phyloP scores from a whole-genome alignment of 768 basidiomycete genomes.

The Tylopilus sp. region DNA sequence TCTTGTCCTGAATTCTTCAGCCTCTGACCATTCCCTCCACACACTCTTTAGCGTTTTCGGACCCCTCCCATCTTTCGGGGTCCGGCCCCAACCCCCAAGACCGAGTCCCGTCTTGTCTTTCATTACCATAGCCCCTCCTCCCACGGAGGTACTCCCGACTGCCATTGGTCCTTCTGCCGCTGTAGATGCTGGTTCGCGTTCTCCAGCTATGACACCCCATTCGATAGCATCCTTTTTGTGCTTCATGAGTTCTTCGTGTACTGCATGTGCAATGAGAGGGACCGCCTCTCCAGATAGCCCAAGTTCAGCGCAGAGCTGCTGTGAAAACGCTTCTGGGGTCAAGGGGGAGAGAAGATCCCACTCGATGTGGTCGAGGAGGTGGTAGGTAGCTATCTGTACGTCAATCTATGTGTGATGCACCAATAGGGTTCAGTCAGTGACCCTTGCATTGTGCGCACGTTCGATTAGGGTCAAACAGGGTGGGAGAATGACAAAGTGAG shows the following conservation, averaged over 20 bases:
- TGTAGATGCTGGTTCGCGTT: constrained; percentile 34
- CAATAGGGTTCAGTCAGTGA: constrained; percentile 7
- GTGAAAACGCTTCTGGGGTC: constrained; percentile 83
- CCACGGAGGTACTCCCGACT: constrained; percentile 8
- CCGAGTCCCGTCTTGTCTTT: constrained; percentile 85
- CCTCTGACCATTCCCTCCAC: constrained; percentile 94
- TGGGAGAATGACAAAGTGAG: constrained; percentile 9
- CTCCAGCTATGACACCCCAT: constrained; percentile 79
- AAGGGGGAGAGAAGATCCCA: constrained; percentile 96
- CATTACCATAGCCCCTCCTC: constrained; percentile 48
- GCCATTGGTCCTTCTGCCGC: constrained; percentile 15
- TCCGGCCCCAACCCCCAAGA: constrained; percentile 69
- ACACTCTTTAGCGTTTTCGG: constrained; percentile 81
- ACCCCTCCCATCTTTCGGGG: constrained; percentile 74
- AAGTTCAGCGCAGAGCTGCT: constrained; percentile 77
- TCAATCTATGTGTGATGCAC: constrained; percentile 65
- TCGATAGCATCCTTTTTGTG: constrained; percentile 96
- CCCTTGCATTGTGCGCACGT: constrained; percentile 14
- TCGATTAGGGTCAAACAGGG: constrained; percentile 12
- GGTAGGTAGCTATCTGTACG: constrained; percentile 90
- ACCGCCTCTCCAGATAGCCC: constrained; percentile 85
- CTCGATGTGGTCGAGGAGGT: constrained; percentile 93
- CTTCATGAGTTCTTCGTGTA: constrained; percentile 93
- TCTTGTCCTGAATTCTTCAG: constrained; percentile 84
- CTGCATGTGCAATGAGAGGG: constrained; percentile 86